phyloP scores from a whole-genome alignment of 2,329 filamentous ascomycete species.

The Colletotrichum sp. region DNA sequence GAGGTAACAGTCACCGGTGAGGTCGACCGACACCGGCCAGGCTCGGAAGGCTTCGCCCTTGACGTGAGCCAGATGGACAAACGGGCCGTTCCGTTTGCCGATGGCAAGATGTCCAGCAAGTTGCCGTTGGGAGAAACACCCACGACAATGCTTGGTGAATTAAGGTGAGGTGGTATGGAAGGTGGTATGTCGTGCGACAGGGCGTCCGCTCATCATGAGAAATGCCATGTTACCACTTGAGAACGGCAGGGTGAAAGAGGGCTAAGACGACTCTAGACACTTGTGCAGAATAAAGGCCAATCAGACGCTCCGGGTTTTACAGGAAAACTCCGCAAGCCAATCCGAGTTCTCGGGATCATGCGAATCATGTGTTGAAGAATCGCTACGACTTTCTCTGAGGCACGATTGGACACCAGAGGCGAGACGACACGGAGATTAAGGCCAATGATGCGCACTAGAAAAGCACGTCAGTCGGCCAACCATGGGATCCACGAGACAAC shows the following conservation, averaged over 20 bases:
- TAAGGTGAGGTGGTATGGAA: neutral
- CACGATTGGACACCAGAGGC: neutral
- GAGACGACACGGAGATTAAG: neutral
- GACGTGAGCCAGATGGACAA: neutral
- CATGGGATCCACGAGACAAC: neutral
- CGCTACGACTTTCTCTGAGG: conserved; percentile 12
- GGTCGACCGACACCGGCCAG: neutral
- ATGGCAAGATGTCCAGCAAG: neutral
- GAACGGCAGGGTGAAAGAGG: neutral
- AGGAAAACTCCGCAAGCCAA: conserved; percentile 6
- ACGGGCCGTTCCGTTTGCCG: conserved; percentile 11
- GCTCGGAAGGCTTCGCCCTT: neutral
- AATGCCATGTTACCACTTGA: neutral
- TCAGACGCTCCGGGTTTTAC: neutral
- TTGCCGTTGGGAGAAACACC: neutral
- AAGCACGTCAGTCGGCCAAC: conserved; percentile 4
- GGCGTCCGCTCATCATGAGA: neutral
- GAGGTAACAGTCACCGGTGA: neutral
- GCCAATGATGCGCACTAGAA: conserved; percentile 7
- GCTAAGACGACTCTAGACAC: neutral
- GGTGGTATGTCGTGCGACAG: neutral
- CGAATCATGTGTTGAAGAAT: conserved; percentile 36
- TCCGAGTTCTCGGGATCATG: conserved; percentile 30
- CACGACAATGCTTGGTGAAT: neutral
- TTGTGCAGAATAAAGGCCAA: conserved; percentile 12